Conservation (phyloP, 2,329 filamentous ascomycete genomes). For the Grosmannia clavigera region DNA sequence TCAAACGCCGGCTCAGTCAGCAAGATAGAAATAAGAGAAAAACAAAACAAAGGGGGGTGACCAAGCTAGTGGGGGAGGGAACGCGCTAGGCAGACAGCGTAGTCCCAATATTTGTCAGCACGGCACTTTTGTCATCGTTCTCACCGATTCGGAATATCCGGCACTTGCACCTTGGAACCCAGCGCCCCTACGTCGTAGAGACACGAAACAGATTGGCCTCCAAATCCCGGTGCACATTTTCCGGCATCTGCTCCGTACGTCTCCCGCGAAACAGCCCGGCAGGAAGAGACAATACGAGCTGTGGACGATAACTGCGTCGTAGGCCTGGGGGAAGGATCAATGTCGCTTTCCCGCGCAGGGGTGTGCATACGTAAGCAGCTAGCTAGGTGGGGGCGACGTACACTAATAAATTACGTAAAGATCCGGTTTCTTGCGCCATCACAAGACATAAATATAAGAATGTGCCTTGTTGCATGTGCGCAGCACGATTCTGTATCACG, state of each 20-base stretch:
- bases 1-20: conserved; percentile 10
- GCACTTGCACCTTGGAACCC: neutral
- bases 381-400: neutral
- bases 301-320: no score
- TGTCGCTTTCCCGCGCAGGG: neutral
- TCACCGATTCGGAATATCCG: neutral
- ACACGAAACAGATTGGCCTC: neutral
- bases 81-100: neutral
- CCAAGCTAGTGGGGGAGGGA: neutral
- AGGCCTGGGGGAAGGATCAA: no score
- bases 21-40: conserved; percentile 1
- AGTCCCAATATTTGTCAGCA: conserved; percentile 5
- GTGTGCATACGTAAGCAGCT: conserved; percentile 1
- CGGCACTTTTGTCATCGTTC: neutral
- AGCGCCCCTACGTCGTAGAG: no score
- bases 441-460: neutral
- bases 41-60: neutral
- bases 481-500: neutral
- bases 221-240: neutral
- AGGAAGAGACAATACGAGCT: neutral
- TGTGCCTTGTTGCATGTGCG: neutral
- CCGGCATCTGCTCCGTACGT: neutral
- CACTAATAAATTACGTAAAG: conserved; percentile 6
- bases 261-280: neutral
- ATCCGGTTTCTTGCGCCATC: neutral